Evolutionary conservation across 1,284 basidiomycete genomes (phyloP).

Genomic region (Flammula alnicola): DNA sequence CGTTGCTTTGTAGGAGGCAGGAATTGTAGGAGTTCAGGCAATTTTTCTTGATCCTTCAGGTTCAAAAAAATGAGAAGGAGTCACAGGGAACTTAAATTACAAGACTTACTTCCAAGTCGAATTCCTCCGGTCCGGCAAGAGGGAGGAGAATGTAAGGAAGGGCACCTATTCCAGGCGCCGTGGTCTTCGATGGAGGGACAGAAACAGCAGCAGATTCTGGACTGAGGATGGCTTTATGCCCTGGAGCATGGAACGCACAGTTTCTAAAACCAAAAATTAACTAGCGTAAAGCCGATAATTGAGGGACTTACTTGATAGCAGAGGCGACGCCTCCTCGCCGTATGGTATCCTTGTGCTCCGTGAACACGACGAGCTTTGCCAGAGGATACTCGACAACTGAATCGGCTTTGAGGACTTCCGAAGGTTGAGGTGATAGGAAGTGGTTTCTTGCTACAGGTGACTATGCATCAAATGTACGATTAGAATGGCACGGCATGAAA

Average conservation of each 20-base stretch:
- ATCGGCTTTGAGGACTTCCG: slow-evolving; percentile 44
- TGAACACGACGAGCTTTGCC: slow-evolving; percentile 82
- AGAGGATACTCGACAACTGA: slow-evolving; percentile 74
- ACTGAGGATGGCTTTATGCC: slow-evolving; percentile 72
- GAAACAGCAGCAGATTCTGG: slow-evolving; percentile 55
- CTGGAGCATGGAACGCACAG: slow-evolving; percentile 71
- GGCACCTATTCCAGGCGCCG: slow-evolving; percentile 81
- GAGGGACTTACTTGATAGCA: slow-evolving; percentile 73
- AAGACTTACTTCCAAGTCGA: slow-evolving; percentile 77
- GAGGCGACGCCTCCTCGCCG: slow-evolving; percentile 86
- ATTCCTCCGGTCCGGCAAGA: slow-evolving; percentile 93
- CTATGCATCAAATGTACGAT: slow-evolving; percentile 39
- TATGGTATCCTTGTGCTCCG: slow-evolving; percentile 86
- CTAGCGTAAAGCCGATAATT: not conserved
- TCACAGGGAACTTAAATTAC: not conserved
- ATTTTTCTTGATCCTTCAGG: slow-evolving; percentile 83
- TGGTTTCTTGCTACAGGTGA: slow-evolving; percentile 70
- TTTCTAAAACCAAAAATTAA: slow-evolving; percentile 55
- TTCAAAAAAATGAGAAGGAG: not conserved
- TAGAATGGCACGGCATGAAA: not conserved
- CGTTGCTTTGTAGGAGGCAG: slow-evolving; percentile 85
- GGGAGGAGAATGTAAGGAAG: slow-evolving; percentile 88
- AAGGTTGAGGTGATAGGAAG: slow-evolving; percentile 66
- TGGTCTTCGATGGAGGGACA: slow-evolving; percentile 57
- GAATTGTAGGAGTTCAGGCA: slow-evolving; percentile 88